Conservation (phyloP, 2,329 filamentous ascomycete species). For the Podosphaera xanthii region DNA sequence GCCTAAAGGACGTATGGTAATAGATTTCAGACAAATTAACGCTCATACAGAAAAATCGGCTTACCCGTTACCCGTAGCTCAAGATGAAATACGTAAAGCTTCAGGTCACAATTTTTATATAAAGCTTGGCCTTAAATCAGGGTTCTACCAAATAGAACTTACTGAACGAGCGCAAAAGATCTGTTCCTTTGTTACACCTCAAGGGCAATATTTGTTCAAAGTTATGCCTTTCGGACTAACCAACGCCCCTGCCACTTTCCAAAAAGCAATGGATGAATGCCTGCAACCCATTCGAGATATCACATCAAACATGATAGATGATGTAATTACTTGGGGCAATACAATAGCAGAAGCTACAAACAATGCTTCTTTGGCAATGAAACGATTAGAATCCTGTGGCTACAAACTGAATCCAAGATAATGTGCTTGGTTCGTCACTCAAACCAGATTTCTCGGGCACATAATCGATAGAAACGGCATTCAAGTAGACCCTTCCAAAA, state of each 20-base stretch:
- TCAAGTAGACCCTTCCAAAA: neutral
- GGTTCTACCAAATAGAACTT: neutral
- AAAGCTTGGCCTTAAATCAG: constrained; percentile 1
- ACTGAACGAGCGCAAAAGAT: neutral
- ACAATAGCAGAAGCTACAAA: neutral
- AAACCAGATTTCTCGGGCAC: neutral
- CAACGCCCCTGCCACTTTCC: neutral
- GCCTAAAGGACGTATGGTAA: neutral
- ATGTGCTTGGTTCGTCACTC: neutral
- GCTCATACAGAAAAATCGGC: neutral
- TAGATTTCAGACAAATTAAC: neutral
- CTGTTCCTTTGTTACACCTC: neutral
- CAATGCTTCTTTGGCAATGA: neutral
- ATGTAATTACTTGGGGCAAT: neutral
- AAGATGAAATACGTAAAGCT: constrained; percentile 1
- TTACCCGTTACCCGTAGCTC: neutral
- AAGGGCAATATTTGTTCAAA: neutral
- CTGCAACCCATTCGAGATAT: neutral
- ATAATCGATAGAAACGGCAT: neutral
- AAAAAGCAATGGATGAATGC: neutral
- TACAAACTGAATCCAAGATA: neutral
- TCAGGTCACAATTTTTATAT: neutral
- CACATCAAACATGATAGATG: constrained; percentile 2
- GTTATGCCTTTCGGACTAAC: neutral
- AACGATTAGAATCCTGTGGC: neutral